These are phyloP conservation scores for Cercospora citrullina DNA, from an alignment of 2,329 filamentous ascomycete genomes.

Conservation along the genomic window DNA sequence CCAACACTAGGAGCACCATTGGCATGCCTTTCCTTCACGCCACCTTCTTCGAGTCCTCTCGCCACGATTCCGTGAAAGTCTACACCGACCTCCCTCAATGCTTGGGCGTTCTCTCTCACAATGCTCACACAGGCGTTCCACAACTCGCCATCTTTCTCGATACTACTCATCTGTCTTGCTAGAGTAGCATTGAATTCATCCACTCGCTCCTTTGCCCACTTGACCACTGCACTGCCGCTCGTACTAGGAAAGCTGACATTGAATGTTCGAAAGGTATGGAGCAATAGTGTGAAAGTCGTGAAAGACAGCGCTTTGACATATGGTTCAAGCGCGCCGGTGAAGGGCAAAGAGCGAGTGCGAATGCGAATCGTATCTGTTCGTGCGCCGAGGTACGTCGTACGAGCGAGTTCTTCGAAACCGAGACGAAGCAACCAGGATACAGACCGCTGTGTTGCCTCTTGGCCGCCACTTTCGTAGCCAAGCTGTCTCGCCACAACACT, in stretches of 20 bases:
- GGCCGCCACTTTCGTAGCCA: slow-evolving; percentile 73
- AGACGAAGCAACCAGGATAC: slow-evolving; percentile 82
- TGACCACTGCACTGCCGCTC: slow-evolving; percentile 88
- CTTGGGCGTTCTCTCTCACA: slow-evolving; percentile 74
- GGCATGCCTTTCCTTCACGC: neutral
- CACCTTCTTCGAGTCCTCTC: slow-evolving; percentile 44
- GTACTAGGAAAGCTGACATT: slow-evolving; percentile 69
- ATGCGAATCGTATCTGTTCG: slow-evolving; percentile 76
- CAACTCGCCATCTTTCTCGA: slow-evolving; percentile 70
- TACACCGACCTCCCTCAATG: slow-evolving; percentile 81
- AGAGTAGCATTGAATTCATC: slow-evolving; percentile 86
- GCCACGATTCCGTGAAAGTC: slow-evolving; percentile 86
- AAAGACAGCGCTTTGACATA: slow-evolving; percentile 96
- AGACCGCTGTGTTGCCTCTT: slow-evolving; percentile 74
- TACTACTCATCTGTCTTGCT: slow-evolving; percentile 80
- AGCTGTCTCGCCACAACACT: slow-evolving; percentile 77
- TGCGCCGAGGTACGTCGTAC: slow-evolving; percentile 81
- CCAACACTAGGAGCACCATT: slow-evolving; percentile 15
- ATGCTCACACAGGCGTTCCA: slow-evolving; percentile 83
- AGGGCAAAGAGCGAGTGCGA: slow-evolving; percentile 85
- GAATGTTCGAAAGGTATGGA: slow-evolving; percentile 71
- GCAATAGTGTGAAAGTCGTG: slow-evolving; percentile 91
- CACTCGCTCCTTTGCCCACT: slow-evolving; percentile 96
- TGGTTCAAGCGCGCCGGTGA: slow-evolving; percentile 86
- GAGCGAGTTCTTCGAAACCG: slow-evolving; percentile 85